phyloP scores from a whole-genome alignment of 2,329 filamentous ascomycete species.

The Tolypocladium endophyticum region DNA sequence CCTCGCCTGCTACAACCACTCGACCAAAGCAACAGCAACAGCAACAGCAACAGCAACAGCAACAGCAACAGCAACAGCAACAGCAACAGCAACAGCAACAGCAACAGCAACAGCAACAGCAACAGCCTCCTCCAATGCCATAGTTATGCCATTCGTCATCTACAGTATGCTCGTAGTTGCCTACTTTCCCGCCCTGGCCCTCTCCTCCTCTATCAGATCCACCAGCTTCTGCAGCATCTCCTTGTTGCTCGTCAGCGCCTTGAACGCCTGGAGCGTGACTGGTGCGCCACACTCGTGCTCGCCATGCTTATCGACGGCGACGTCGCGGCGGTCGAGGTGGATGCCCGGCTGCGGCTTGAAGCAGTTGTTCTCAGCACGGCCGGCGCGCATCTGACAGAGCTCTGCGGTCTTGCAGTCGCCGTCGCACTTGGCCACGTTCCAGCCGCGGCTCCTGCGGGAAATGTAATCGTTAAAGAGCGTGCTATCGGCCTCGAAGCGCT shows the following conservation, averaged over 20 bases:
- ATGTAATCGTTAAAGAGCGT: slow-evolving; percentile 35
- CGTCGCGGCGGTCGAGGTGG: slow-evolving; percentile 19
- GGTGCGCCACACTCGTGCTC: slow-evolving; percentile 19
- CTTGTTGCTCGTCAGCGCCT: slow-evolving; percentile 13
- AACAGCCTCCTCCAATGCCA: background rate
- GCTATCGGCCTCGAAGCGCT: slow-evolving; percentile 30
- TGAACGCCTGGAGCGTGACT: slow-evolving; percentile 14
- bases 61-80: background rate
- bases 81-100: background rate
- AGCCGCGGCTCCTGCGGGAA: slow-evolving; percentile 36
- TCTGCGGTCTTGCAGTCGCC: slow-evolving; percentile 31
- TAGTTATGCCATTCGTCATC: background rate
- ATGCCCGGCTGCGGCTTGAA: slow-evolving; percentile 23
- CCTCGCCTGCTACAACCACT: background rate
- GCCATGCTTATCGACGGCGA: slow-evolving; percentile 4
- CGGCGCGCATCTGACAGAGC: slow-evolving; percentile 43
- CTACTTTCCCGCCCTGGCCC: background rate
- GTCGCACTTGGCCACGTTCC: slow-evolving; percentile 27
- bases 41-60: background rate
- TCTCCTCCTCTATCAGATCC: slow-evolving; percentile 4
- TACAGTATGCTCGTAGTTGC: background rate
- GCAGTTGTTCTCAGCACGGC: slow-evolving; percentile 42
- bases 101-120: background rate
- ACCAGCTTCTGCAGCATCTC: slow-evolving; percentile 14
- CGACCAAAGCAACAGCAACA: background rate